These are phyloP conservation scores for Porcisia deanei DNA, from an alignment of 208 protist genomes.

Conservation along the genomic window DNA sequence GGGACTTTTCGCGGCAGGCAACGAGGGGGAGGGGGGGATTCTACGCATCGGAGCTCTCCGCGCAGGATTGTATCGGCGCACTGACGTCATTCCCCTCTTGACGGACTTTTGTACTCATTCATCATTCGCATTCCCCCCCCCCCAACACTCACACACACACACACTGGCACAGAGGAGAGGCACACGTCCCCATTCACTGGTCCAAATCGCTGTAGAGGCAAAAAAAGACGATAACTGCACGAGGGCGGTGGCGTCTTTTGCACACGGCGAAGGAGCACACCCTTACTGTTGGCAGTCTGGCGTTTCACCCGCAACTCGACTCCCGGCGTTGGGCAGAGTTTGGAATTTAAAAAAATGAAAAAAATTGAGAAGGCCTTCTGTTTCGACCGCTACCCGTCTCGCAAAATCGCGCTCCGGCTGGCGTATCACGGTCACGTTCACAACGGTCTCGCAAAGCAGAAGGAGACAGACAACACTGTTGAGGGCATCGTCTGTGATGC, in stretches of 20 bases:
- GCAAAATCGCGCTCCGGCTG: slow-evolving; percentile 84
- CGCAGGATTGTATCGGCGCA: not conserved
- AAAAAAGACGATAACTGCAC: not conserved
- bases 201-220: not conserved
- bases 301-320: not conserved
- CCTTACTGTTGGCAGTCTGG: too few species aligned
- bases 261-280: not conserved
- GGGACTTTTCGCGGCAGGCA: not conserved
- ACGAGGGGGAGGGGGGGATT: too few species aligned
- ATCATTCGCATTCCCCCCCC: too few species aligned
- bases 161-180: not conserved
- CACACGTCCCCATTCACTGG: not conserved
- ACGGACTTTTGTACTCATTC: not conserved
- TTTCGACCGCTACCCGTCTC: slow-evolving; percentile 65
- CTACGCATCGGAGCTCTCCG: not conserved
- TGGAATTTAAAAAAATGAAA: slow-evolving; percentile 25
- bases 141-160: not conserved
- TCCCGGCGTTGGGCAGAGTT: not conserved
- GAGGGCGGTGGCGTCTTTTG: not conserved
- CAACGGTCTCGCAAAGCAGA: slow-evolving; percentile 83
- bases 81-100: not conserved
- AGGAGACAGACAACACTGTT: slow-evolving; percentile 83
- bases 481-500: slow-evolving; percentile 62
- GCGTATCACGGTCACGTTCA: slow-evolving; percentile 88
- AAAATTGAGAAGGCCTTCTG: slow-evolving; percentile 53